Conservation (phyloP, 2,329 filamentous ascomycete genomes). For the Rhytidhysteron rufulum region DNA sequence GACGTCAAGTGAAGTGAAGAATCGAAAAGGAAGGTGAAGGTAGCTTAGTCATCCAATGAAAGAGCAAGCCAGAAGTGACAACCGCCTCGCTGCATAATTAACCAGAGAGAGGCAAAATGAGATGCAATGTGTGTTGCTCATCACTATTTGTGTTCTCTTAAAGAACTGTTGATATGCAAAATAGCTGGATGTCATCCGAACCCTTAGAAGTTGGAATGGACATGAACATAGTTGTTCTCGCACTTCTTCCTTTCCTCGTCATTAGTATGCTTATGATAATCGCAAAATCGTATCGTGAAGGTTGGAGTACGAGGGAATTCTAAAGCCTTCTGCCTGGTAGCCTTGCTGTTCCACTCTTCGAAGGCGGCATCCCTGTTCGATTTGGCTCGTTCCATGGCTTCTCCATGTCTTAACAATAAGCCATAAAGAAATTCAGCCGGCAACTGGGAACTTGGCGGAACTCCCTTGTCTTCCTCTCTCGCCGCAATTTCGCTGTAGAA, state of each 20-base stretch:
- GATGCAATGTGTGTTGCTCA: too few relatives aligned
- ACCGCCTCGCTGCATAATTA: too few relatives aligned
- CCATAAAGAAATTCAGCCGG: background rate
- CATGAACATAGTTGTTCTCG: background rate
- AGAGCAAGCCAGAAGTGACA: too few relatives aligned
- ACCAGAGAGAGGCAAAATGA: too few relatives aligned
- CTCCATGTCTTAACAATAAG: background rate
- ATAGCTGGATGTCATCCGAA: slow-evolving; percentile 12
- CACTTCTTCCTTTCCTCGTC: slow-evolving; percentile 1
- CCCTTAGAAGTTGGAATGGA: slow-evolving; percentile 13
- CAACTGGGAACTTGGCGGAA: background rate
- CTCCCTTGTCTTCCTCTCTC: background rate
- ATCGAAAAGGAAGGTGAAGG: too few relatives aligned
- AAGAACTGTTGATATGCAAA: slow-evolving; percentile 21
- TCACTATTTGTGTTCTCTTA: too few relatives aligned
- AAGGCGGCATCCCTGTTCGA: too few relatives aligned
- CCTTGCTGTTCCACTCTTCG: background rate
- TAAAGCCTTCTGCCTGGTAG: background rate
- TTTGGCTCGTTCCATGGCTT: background rate
- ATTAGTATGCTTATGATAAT: slow-evolving; percentile 2
- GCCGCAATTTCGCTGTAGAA: background rate
- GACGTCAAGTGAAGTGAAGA: too few relatives aligned
- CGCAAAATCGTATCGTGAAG: too few relatives aligned
- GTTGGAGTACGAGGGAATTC: background rate
- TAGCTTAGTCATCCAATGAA: too few relatives aligned